Base-by-base conservation (phyloP, 306 rosid genomes). In the Myrica gale region DNA sequence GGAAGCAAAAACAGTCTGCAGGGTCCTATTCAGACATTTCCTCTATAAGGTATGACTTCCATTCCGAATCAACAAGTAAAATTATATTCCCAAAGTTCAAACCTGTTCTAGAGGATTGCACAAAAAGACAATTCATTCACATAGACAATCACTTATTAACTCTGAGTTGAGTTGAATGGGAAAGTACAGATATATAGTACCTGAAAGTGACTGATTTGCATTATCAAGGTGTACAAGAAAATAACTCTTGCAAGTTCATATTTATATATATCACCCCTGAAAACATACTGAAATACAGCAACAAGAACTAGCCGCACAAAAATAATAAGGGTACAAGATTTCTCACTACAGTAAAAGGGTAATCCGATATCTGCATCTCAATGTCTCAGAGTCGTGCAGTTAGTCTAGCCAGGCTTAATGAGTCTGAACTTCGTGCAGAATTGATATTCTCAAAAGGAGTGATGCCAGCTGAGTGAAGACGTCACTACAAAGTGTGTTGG, bases 351-450 rank as follows among this genome's bases (percentile, higher is more conserved):
- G 15, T 21, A 16, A 50, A 43, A 12, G 17, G 60, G 41, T 44
- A 41, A 78, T 20, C 57, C 21, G 42, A 37, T 8, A 26, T 19
- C 53, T 53, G 75, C 58, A 84, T 78, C 74, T 52, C 68, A 32
- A 79, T 77, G 69, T 63, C 85, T 86, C 85, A 91, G 39, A 91
- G 90, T 20, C 88, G 84, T 60, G 96, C 83, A 82, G 83, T 76
- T 79, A 74, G 66, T 81, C 87, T 81, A 74, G 72, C 81, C 75
- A 78, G 41, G 69, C 68, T 83, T 56, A 71, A 78, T 15, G 87
- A 71, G 51, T 84, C 84, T 61, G 78, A 73, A 78, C 70, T 62
- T 50, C 45, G 10, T n/a, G 81, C 57, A 68, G 79, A 79, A 42
- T 69, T 70, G 9, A 17, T 37, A 32, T 68, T 76, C 55, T n/a